Evolutionary conservation across 805 yeast genomes (phyloP), one percentile per base, ranked within the genome.

Genomic region (Metschnikowia drakensbergensis): DNA sequence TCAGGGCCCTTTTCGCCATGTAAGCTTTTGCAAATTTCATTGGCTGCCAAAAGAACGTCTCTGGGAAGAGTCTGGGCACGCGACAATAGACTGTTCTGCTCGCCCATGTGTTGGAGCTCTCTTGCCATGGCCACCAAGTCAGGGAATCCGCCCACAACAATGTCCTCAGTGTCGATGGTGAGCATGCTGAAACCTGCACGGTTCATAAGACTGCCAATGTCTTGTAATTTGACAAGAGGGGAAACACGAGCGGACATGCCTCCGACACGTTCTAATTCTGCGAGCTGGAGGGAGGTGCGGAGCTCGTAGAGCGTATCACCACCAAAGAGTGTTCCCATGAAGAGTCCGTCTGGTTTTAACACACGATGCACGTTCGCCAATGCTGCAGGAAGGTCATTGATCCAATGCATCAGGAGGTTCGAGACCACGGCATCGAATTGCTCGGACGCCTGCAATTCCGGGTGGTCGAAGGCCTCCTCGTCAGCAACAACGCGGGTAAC

Each of bases 241-340:
- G 91, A 83, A 4, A 88, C 79, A 34, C 96, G 70, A 1, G 96
- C 94, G 1, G 92, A 78, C 50, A 88, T 74, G 2, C 96, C 90
- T 7, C 95, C 94, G 40, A 66, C 71, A 44, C 95, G 72, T 60
- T 88, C 96, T 68, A 83, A 68, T 59, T 88, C 96, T 0, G 96
- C 95, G 48, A 88, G 68, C 64, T 88, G 96, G 39, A 88, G 68
- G 3, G 90, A 73, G 0, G 96, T 85, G 42, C 96, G 75, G 51
- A 88, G 72, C 63, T 88, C 96, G 59, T 81, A 88, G n/a, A 88
- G 65, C 1, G 95, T 84, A 60, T 88, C 96, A 8, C 91, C 92
- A 22, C 92, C 94, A 55, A 86, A 79, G 76, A 88, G 77, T 23
- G 89, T 79, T 1, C 87, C 95, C 74, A 88, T 75, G 55, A 88